Conservation (phyloP, 441 rosid genomes). For the Gossypium laxum region DNA sequence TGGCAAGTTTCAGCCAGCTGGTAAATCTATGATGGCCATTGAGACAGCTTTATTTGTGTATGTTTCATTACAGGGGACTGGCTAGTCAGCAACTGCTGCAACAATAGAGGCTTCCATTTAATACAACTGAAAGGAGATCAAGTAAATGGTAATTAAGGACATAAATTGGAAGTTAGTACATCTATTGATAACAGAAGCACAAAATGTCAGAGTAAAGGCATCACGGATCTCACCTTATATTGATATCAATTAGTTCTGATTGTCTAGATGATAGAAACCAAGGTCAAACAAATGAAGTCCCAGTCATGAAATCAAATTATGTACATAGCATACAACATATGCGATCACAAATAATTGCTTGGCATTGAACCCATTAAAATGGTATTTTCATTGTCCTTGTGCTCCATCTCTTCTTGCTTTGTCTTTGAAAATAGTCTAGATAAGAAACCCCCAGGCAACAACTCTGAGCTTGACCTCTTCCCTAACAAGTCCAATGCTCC, state of each 20-base stretch:
- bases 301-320: conserved; percentile 8
- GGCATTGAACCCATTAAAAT: conserved; percentile 75
- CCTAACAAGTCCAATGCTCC: conserved; percentile 30
- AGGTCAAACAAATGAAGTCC: conserved; percentile 11
- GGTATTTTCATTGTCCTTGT: conserved; percentile 37
- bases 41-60: not conserved
- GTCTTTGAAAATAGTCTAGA: conserved; percentile 55
- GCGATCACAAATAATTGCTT: conserved; percentile 38
- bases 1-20: not conserved
- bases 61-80: not conserved
- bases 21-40: not conserved
- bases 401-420: conserved; percentile 28
- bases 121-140: not conserved
- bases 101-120: not conserved
- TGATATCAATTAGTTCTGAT: not conserved
- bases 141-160: not conserved
- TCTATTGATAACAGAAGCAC: not conserved
- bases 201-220: not conserved
- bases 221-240: conserved; percentile 4
- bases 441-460: conserved; percentile 40
- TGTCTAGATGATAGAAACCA: conserved; percentile 1
- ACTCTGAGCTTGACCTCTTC: conserved; percentile 35
- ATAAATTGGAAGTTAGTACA: not conserved
- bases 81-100: not conserved
- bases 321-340: conserved; percentile 17